Conservation (phyloP, 768 basidiomycete genomes). For the Sutorius australiensis region DNA sequence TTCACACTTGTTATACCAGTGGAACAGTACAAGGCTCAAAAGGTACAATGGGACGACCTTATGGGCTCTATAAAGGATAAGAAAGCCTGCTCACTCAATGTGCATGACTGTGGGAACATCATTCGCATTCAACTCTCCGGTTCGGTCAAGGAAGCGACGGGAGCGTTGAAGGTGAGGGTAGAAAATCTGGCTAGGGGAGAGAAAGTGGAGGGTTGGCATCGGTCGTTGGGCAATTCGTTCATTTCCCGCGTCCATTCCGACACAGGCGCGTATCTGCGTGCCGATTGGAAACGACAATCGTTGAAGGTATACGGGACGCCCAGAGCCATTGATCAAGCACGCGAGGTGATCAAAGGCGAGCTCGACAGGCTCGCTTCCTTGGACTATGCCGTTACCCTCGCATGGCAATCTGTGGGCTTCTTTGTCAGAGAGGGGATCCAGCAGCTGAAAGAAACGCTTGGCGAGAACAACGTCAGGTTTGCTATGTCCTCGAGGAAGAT, state of each 20-base stretch:
- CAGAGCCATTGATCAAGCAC: slow-evolving; percentile 38
- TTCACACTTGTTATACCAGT: slow-evolving; percentile 47
- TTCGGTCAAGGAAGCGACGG: slow-evolving; percentile 49
- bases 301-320: slow-evolving; percentile 47
- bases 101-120: slow-evolving; percentile 21
- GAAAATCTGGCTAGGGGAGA: slow-evolving; percentile 53
- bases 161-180: slow-evolving; percentile 56
- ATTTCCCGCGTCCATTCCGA: slow-evolving; percentile 31
- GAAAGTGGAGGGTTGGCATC: slow-evolving; percentile 50
- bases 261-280: slow-evolving; percentile 42
- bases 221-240: slow-evolving; percentile 38
- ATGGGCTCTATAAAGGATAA: slow-evolving; percentile 33
- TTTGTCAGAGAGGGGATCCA: slow-evolving; percentile 50
- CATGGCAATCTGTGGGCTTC: slow-evolving; percentile 41
- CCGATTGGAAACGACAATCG: slow-evolving; percentile 42
- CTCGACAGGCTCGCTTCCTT: slow-evolving; percentile 44
- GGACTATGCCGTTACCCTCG: slow-evolving; percentile 40
- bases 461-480: slow-evolving; percentile 51
- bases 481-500: slow-evolving; percentile 41
- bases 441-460: slow-evolving; percentile 48
- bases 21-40: slow-evolving; percentile 52
- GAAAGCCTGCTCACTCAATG: slow-evolving; percentile 34
- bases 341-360: slow-evolving; percentile 43
- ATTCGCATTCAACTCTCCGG: slow-evolving; percentile 47
- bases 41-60: slow-evolving; percentile 45